Base-by-base conservation (phyloP, 202 grass and related monocot species). In the Setaria italica region DNA sequence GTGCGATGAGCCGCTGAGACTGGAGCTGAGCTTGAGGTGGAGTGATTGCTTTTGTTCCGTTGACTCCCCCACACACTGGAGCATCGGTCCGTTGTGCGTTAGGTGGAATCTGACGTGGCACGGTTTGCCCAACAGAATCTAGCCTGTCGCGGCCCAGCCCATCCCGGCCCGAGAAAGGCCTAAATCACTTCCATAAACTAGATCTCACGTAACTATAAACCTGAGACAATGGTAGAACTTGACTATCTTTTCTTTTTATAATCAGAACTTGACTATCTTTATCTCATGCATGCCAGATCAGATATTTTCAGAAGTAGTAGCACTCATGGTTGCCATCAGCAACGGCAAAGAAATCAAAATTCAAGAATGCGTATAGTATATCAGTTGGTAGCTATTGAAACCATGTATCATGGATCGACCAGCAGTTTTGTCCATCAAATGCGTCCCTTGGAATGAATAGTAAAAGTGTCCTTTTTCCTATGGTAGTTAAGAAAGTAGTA, bases 401-500 rank as follows among this genome's bases (percentile, higher is more conserved):
- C 53, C 70, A 64, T 87, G 62, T 59, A 64, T 86, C 34, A 34
- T 32, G 78, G 77, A 88, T 73, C 42, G 72, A 73, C 64, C 64
- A 56, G 46, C 70, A 46, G 55, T 51, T 67, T 48, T 87, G 55
- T 66, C 76, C 81, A 71, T 72, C 33, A 41, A 72, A 65, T 58
- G 12, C 76, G 62, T 62, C 77, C 48, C 41, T 25, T 32, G 0
- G 58, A 73, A 88, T 67, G 88, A 82, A 78, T 35, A 73, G 45
- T 42, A 74, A 82, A 91, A 85, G 88, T 88, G 77, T 48, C 66
- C 65, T 82, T 55, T 48, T 77, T 72, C 77, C 82, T 85, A 85
- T 35, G 16, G 82, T 85, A 67, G 65, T 72, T 30, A 79, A 91
- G 77, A 76, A 32, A 46, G 51, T 71, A 74, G 74, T 92, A 85